phyloP scores from a whole-genome alignment of 441 rosid species.

The Caryocar brasiliense region DNA sequence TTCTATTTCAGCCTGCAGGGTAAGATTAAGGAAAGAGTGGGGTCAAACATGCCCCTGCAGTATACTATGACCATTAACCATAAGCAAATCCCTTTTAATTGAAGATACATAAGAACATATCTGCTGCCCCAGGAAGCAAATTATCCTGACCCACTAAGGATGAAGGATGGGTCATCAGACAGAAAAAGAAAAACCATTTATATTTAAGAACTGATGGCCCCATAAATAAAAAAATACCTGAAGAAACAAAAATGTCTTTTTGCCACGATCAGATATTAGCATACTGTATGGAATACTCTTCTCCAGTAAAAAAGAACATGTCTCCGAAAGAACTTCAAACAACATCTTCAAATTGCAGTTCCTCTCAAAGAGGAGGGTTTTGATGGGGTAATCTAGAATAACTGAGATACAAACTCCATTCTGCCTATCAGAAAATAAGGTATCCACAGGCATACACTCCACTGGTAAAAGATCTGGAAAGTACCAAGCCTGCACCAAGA shows the following conservation, averaged over 20 bases:
- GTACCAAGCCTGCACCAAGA: slow-evolving; percentile 31
- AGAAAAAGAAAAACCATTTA: too few species aligned
- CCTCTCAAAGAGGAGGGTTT: slow-evolving; percentile 26
- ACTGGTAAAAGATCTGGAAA: slow-evolving; percentile 30
- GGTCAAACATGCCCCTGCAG: too few species aligned
- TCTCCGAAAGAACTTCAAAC: slow-evolving; percentile 17
- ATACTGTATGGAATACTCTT: slow-evolving; percentile 21
- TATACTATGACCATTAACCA: too few species aligned
- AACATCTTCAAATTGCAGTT: slow-evolving; percentile 16
- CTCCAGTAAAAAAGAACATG: slow-evolving; percentile 20
- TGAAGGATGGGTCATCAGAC: too few species aligned
- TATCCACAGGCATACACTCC: slow-evolving; percentile 29
- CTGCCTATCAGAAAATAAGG: slow-evolving; percentile 14
- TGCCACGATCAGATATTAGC: slow-evolving; percentile 30
- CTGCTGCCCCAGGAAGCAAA: too few species aligned
- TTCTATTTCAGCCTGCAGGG: too few species aligned
- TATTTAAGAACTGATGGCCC: too few species aligned
- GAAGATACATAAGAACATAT: too few species aligned
- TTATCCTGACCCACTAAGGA: too few species aligned
- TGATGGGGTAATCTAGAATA: slow-evolving; percentile 29
- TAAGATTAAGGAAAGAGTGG: too few species aligned
- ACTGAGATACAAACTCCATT: slow-evolving; percentile 17
- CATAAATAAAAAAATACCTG: too few species aligned
- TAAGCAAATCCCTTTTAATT: too few species aligned
- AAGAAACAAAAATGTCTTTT: slow-evolving; percentile 29